Base-by-base conservation (phyloP, 306 rosid genomes). In the Vigna mungo region DNA sequence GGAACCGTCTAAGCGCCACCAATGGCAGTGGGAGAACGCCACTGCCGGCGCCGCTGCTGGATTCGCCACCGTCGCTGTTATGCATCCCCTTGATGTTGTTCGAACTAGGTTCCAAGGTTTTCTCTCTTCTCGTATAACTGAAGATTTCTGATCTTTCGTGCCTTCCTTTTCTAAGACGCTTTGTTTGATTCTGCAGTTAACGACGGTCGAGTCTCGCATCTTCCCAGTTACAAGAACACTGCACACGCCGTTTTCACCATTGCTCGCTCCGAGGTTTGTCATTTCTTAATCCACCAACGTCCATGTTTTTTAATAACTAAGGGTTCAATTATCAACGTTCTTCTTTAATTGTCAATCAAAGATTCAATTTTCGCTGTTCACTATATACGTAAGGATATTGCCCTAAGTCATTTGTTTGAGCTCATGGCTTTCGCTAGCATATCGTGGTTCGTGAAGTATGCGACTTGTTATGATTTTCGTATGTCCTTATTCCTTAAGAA, bases 41-140 rank as follows among this genome's bases (percentile, higher is more conserved):
- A 75, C 86, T 2, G 91, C 98, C 18, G 98, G 99, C 21, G 90
- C 97, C 75, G 37, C 81, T 15, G 98, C 98, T 1, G 98, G 98
- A 2, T 92, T 94, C 75, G 87, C 91, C 80, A 90, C 98, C 15
- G 97, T 94, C 14, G 92, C 91, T 4, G 83, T 81, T 5, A 79
- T 87, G 96, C 99, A 95, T 32, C 99, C 99, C 37, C 96, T 95
- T 23, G 99, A 95, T 80, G 94, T 95, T 41, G 97, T 95, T 71
- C 92, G 97, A 65, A 92, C 99, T 61, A 89, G 97, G 60, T 95
- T 95, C 83, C 97, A 96, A 89, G 97, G 97, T 90, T 58, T 12
- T 46, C 32, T 37, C 56, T 16, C 21, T 34, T 46, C 68, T 21
- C 61, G 5, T 54, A 15, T 34, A 39, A 43, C 20, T 12, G 54